Percentiles rank a stretch among this genome's conserved stretches.
These are phyloP conservation scores for Alisma plantagoaquatica DNA, from an alignment of 106 monocot genomes.

Conservation along the genomic window DNA sequence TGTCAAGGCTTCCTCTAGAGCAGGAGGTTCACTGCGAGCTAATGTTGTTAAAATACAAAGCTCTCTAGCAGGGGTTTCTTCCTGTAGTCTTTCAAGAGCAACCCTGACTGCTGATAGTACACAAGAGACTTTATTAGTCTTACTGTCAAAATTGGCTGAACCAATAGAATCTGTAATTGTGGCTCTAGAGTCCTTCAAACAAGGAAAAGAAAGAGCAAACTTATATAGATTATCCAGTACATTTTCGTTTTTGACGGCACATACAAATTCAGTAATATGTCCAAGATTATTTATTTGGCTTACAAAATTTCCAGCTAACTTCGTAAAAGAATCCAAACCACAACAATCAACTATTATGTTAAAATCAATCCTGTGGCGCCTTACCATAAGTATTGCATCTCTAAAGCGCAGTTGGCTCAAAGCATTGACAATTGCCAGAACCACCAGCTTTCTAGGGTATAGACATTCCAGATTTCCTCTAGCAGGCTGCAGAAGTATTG, in stretches of 20 bases:
- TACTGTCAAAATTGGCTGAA: conserved; percentile 4
- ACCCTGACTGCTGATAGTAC: conserved; percentile 58
- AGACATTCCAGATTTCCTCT: conserved; percentile 91
- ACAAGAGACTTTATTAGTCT: conserved; percentile 40
- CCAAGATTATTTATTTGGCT: conserved; percentile 75
- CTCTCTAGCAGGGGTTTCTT: conserved; percentile 69
- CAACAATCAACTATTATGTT: conserved; percentile 88
- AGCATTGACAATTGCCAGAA: conserved; percentile 70
- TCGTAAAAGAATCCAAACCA: conserved; percentile 65
- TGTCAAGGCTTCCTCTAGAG: conserved; percentile 80
- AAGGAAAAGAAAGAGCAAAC: conserved; percentile 23
- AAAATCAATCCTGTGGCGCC: conserved; percentile 94
- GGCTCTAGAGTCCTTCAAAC: conserved; percentile 3
- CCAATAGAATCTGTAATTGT: conserved; percentile 3
- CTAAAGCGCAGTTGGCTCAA: conserved; percentile 50
- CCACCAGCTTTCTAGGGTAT: conserved; percentile 87
- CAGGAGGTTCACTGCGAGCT: conserved; percentile 87
- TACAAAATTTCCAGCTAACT: conserved; percentile 64
- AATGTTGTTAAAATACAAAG: conserved; percentile 93
- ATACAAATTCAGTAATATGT: conserved; percentile 86
- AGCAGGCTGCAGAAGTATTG: conserved; percentile 65
- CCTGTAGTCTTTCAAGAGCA: conserved; percentile 48
- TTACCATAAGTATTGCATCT: conserved; percentile 84
- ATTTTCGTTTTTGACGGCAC: conserved; percentile 78
- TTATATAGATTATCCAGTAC: conserved; percentile 66